phyloP scores from a whole-genome alignment of 768 basidiomycete genomes.

The Lyophyllum decastes region DNA sequence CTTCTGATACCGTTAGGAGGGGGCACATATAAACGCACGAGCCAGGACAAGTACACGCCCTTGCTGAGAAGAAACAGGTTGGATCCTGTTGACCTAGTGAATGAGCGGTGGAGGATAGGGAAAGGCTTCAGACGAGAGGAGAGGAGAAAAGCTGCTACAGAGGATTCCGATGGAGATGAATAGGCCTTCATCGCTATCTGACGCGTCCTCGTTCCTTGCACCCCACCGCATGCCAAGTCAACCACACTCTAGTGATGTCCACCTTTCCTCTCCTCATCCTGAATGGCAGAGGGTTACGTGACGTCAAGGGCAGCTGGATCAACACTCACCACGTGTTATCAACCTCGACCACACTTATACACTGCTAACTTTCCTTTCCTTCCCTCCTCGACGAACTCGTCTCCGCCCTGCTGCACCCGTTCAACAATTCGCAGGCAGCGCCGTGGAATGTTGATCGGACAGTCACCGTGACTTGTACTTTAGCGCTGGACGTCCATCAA shows the following conservation, averaged over 20 bases:
- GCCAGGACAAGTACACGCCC: slow-evolving; percentile 57
- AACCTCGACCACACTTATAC: no score
- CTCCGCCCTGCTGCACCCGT: no score
- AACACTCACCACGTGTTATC: no score
- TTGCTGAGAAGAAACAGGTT: slow-evolving; percentile 67
- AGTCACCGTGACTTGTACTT: not conserved
- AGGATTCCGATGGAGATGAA: slow-evolving; percentile 22
- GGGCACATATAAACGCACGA: slow-evolving; percentile 59
- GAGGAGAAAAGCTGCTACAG: slow-evolving; percentile 24
- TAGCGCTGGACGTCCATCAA: not conserved
- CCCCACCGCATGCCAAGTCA: no score
- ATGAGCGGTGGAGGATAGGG: slow-evolving; percentile 77
- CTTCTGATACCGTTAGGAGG: slow-evolving; percentile 71
- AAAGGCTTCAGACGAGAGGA: slow-evolving; percentile 54
- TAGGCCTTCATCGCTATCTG: no score
- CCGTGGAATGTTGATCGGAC: not conserved
- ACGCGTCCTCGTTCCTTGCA: no score
- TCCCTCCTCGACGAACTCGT: no score
- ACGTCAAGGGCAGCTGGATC: no score
- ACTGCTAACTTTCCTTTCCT: no score
- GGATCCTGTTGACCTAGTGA: slow-evolving; percentile 71
- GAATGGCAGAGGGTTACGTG: not conserved
- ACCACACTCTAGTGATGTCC: not conserved
- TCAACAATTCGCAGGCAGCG: not conserved
- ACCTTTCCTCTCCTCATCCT: no score